These are phyloP conservation scores for Phytophthora hybrid DNA, from an alignment of 352 stramenopile species.

Conservation along the genomic window DNA sequence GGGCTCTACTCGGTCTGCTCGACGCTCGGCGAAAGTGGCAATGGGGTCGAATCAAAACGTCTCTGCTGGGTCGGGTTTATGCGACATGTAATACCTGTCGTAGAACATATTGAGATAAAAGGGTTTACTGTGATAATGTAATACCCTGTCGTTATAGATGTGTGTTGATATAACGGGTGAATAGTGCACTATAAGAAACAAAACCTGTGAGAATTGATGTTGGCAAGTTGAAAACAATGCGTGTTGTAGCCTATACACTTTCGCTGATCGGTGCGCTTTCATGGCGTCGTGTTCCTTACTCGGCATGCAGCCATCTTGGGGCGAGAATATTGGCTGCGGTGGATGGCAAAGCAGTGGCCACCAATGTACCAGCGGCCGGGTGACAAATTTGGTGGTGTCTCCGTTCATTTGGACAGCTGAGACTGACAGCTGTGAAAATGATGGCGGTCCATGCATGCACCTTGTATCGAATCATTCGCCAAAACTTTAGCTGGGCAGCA, in stretches of 20 bases:
- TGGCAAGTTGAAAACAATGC: not conserved
- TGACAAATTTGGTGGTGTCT: conserved; percentile 22
- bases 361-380: not conserved
- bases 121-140: too few species aligned
- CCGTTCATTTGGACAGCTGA: not conserved
- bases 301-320: not conserved
- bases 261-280: conserved; percentile 21
- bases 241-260: conserved; percentile 5
- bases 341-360: not conserved
- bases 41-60: conserved; percentile 16
- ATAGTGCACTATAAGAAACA: not conserved
- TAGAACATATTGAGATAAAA: not conserved
- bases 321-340: not conserved
- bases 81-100: conserved; percentile 7
- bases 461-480: not conserved
- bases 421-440: conserved; percentile 8
- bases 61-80: conserved; percentile 8
- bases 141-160: not conserved
- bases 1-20: conserved; percentile 4
- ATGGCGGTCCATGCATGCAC: not conserved
- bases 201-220: not conserved
- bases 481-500: conserved; percentile 1
- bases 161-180: not conserved
- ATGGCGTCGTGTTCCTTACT: not conserved
- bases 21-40: conserved; percentile 19